phyloP scores from a whole-genome alignment of 176 grass and related monocot species.

The Aegilops umbellulata region DNA sequence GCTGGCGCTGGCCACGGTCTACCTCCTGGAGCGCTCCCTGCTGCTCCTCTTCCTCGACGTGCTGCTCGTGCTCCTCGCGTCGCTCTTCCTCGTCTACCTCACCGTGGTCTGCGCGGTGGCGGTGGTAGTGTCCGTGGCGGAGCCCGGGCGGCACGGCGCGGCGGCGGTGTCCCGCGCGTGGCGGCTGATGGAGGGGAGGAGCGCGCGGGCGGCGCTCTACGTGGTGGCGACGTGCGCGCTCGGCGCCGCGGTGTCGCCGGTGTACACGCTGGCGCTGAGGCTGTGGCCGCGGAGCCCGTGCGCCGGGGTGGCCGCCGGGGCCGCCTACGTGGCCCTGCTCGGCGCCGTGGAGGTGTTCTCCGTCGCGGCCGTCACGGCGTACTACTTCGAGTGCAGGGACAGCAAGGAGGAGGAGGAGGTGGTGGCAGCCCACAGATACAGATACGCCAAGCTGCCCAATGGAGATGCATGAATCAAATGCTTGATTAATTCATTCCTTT shows the following conservation, averaged over 20 bases:
- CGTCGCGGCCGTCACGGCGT: conserved; percentile 24
- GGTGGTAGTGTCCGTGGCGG: conserved; percentile 24
- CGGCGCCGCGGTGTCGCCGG: conserved; percentile 31
- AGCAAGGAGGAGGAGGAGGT: conserved; percentile 22
- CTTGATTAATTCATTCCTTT: background rate
- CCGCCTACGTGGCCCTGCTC: conserved; percentile 35
- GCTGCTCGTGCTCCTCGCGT: conserved; percentile 29
- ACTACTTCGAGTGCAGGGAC: conserved; percentile 61
- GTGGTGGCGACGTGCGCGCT: conserved; percentile 31
- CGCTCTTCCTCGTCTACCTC: conserved; percentile 48
- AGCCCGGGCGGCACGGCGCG: conserved; percentile 13
- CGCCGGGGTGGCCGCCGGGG: conserved; percentile 2
- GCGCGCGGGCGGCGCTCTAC: conserved; percentile 42
- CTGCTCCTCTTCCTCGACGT: conserved; percentile 41
- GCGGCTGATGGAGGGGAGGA: conserved; percentile 29
- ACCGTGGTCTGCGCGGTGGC: conserved; percentile 44
- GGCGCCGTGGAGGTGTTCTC: conserved; percentile 45
- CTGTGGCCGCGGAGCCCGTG: conserved; percentile 12
- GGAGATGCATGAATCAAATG: background rate
- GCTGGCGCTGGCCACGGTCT: background rate
- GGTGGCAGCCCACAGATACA: background rate
- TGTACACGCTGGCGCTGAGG: conserved; percentile 36
- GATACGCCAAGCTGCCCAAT: conserved; percentile 36
- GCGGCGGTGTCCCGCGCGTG: conserved; percentile 42
- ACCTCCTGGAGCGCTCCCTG: conserved; percentile 40